These are phyloP conservation scores for Chamaecrista fasciculata DNA, from an alignment of 306 rosid species.

Conservation along the genomic window DNA sequence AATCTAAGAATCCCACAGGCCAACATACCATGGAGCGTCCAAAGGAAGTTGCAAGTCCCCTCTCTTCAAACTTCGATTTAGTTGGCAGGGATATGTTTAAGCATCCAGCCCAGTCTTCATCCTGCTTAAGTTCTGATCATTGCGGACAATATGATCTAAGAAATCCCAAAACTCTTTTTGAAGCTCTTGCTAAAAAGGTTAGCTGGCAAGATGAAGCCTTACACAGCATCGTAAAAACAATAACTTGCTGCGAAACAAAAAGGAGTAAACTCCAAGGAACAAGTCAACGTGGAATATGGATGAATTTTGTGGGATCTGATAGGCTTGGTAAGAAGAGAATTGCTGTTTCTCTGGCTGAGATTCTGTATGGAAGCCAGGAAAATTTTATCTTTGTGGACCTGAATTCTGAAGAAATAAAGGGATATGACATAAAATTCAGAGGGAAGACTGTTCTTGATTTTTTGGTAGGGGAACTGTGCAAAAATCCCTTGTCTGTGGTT, in stretches of 20 bases:
- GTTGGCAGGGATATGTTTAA: constrained; percentile 42
- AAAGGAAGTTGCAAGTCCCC: constrained; percentile 38
- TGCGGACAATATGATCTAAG: constrained; percentile 46
- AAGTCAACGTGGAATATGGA: constrained; percentile 55
- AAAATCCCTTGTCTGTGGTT: constrained; percentile 69
- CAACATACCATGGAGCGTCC: constrained; percentile 41
- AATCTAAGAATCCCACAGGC: constrained; percentile 38
- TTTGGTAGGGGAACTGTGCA: constrained; percentile 63
- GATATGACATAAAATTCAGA: constrained; percentile 60
- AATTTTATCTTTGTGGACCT: constrained; percentile 56
- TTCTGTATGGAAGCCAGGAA: constrained; percentile 61
- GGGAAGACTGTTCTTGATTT: constrained; percentile 85
- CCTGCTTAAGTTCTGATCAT: constrained; percentile 56
- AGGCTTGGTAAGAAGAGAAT: constrained; percentile 64
- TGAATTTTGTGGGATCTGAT: constrained; percentile 80
- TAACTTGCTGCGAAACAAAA: constrained; percentile 43
- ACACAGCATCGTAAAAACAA: constrained; percentile 47
- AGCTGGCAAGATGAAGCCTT: constrained; percentile 79
- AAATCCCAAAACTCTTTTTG: constrained; percentile 58
- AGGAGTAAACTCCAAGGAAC: constrained; percentile 39
- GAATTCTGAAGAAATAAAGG: constrained; percentile 47
- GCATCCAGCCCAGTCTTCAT: constrained; percentile 50
- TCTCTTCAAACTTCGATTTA: constrained; percentile 46
- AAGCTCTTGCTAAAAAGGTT: constrained; percentile 64
- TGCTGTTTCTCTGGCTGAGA: constrained; percentile 70